phyloP scores from a whole-genome alignment of 208 protist genomes.

The Acanthamoeba lenticulata region DNA sequence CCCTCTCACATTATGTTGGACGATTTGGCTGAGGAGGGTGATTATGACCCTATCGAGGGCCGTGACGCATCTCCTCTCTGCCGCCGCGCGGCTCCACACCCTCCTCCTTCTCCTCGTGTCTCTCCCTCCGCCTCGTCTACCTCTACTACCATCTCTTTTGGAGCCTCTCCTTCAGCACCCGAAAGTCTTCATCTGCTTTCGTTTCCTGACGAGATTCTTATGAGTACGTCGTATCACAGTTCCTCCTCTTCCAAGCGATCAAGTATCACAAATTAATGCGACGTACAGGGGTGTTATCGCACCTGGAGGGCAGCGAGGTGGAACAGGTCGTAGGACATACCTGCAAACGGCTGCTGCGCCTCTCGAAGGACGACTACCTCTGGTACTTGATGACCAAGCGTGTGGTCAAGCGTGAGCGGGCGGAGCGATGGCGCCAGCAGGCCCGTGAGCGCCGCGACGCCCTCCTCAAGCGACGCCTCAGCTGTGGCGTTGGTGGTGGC shows the following conservation, averaged over 20 bases:
- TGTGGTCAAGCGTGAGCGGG: conserved; percentile 13
- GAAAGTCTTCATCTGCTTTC: background rate
- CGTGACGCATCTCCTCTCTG: background rate
- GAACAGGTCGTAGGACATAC: background rate
- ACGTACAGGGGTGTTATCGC: conserved; percentile 1
- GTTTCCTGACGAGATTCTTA: background rate
- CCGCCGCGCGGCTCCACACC: background rate
- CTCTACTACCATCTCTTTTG: background rate
- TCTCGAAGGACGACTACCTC: conserved; percentile 48
- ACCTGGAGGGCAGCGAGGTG: conserved; percentile 2
- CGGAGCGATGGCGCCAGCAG: background rate
- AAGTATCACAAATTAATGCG: background rate
- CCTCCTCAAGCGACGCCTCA: background rate
- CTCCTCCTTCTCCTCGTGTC: background rate
- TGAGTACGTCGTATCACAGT: background rate
- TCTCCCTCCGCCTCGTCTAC: background rate
- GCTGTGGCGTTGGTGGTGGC: background rate
- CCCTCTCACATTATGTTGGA: background rate
- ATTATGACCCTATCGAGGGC: background rate
- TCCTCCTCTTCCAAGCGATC: background rate
- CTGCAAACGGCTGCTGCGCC: background rate
- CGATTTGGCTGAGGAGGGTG: background rate
- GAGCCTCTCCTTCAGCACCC: background rate
- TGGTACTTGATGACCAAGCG: conserved; percentile 44
- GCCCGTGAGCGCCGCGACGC: background rate